Percentiles rank a stretch among this genome's conserved stretches.
phyloP scores from a whole-genome alignment of 1,139 yeast genomes.

The Diutina ranongensis region DNA sequence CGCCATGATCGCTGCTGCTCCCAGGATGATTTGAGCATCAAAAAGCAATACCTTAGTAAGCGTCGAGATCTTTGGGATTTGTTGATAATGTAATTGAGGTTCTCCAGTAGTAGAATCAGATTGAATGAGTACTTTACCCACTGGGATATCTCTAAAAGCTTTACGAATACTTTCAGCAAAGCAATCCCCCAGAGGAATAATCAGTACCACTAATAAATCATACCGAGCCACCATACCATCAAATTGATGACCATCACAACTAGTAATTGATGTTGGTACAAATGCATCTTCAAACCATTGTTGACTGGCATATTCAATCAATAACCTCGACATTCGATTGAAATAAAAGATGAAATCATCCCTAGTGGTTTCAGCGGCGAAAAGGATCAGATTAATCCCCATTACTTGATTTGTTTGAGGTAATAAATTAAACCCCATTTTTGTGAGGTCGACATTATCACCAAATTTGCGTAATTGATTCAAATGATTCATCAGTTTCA shows the following conservation, averaged over 20 bases:
- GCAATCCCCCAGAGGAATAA: slow-evolving; percentile 89
- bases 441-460: slow-evolving; percentile 18
- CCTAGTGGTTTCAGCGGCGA: slow-evolving; percentile 42
- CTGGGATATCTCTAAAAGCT: slow-evolving; percentile 62
- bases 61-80: slow-evolving; percentile 25
- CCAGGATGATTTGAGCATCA: slow-evolving; percentile 84
- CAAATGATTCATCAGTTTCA: slow-evolving; percentile 59
- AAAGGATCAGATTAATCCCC: slow-evolving; percentile 63
- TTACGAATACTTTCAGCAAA: slow-evolving; percentile 68
- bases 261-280: slow-evolving; percentile 12
- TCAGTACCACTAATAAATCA: slow-evolving; percentile 58
- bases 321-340: slow-evolving; percentile 61
- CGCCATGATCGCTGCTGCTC: slow-evolving; percentile 94
- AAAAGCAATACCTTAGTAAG: slow-evolving; percentile 31
- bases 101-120: slow-evolving; percentile 86
- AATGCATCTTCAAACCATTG: slow-evolving; percentile 17
- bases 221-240: slow-evolving; percentile 33
- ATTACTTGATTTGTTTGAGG: slow-evolving; percentile 55
- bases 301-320: slow-evolving; percentile 60
- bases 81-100: slow-evolving; percentile 76
- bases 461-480: slow-evolving; percentile 48
- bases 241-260: slow-evolving; percentile 17
- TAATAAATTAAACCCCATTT: slow-evolving; percentile 25
- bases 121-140: slow-evolving; percentile 81
- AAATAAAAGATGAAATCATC: slow-evolving; percentile 81